Evolutionary conservation across 495 filamentous ascomycete genomes (phyloP).

Genomic region (Aspergillus avenaceus): DNA sequence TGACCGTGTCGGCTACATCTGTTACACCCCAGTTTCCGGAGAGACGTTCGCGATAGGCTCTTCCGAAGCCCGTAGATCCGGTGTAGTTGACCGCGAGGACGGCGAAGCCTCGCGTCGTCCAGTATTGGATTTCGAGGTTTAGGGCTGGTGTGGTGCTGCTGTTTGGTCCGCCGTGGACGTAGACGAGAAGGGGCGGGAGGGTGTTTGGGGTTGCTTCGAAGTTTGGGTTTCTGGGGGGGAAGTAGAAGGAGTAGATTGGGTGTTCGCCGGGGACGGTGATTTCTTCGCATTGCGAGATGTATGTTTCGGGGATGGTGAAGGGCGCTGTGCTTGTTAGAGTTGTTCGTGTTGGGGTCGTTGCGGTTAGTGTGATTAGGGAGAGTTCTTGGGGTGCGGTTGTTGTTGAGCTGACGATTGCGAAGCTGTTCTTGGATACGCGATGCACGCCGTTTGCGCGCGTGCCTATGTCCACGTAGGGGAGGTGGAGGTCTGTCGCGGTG

Average conservation of each 20-base stretch:
- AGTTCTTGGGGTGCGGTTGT: conserved; percentile 19
- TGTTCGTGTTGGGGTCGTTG: conserved; percentile 9
- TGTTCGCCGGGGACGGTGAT: too few relatives aligned
- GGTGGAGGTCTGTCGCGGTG: conserved; percentile 15
- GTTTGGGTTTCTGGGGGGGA: conserved; percentile 39
- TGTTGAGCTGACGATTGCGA: conserved; percentile 19
- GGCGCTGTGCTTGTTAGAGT: conserved; percentile 21
- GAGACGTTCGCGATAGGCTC: conserved; percentile 40
- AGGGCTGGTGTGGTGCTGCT: conserved; percentile 25
- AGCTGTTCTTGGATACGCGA: conserved; percentile 17
- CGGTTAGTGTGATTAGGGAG: conserved; percentile 14
- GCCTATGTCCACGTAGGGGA: conserved; percentile 21
- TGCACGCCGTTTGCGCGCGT: conserved; percentile 10
- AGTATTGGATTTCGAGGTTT: conserved; percentile 41
- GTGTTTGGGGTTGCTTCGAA: conserved; percentile 21
- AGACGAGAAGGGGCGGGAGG: conserved; percentile 42
- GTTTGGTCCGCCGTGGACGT: conserved; percentile 48
- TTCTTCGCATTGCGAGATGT: conserved; percentile 19
- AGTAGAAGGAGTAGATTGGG: conserved; percentile 43
- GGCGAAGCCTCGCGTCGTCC: conserved; percentile 48
- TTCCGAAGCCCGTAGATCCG: conserved; percentile 45
- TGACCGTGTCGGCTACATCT: conserved; percentile 42
- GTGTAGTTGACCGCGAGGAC: conserved; percentile 45
- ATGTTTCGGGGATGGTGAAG: conserved; percentile 21
- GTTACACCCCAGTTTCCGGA: conserved; percentile 40